Base-by-base conservation (phyloP, 805 yeast genomes). In the Nakazawaea anatomiae region DNA sequence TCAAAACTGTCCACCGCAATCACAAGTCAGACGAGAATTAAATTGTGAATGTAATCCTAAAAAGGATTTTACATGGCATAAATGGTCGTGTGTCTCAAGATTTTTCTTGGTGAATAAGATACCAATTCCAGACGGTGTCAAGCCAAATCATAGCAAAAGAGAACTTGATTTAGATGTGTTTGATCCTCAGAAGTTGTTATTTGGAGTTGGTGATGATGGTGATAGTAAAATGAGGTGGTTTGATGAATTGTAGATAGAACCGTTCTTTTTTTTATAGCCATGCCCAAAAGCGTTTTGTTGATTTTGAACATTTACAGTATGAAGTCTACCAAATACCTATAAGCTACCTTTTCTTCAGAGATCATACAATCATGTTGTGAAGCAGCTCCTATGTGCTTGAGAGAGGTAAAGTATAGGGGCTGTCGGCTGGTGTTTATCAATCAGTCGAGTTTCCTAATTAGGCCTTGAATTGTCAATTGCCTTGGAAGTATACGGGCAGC, bases 1-100 rank as follows among this genome's bases (percentile, higher is more conserved):
- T 67, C 70, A 67, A 46, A 76, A 77, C 62, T 82, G 87, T 71
- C 87, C 87, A 1, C 69, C 75, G 14, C 75, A 75, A 52, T 62
- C 68, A 35, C 69, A 65, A 9, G 58, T 71, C 11, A 69, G 82
- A 66, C 51, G 61, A n/a, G 65, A 67, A 38, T 70, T 76, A 56
- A 67, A 68, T 35, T 82, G 87, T 66, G 65, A 67, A 25, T 82
- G 88, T 64, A 64, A 73, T 50, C 71, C 76, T 3, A 48, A 57
- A 4, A 64, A 66, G 27, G 83, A 79, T 60, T 77, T 77, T 60
- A 74, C 79, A 34, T 76, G 78, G 76, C 69, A 65, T 56, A 70
- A 66, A 11, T 74, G 74, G 66, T 75, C 81, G 3, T 80, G 85
- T 64, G 72, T 80, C 42, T 71, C 79, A 39, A 68, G 74, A 58